Conservation (phyloP, 257 asterid genomes). For the Forsythia viridissima region DNA sequence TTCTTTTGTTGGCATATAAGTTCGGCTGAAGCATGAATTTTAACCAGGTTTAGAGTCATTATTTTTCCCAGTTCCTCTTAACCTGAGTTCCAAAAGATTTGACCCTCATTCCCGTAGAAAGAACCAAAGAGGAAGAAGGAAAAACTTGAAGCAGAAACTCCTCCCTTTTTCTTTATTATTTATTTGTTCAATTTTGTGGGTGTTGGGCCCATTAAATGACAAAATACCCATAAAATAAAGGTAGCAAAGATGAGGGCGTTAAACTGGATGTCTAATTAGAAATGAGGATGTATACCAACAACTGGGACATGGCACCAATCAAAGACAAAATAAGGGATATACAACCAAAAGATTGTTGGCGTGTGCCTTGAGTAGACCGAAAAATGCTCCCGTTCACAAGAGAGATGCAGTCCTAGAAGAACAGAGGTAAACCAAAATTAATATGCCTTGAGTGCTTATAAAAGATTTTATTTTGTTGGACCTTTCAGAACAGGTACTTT, state of each 20-base stretch:
- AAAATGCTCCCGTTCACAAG: neutral
- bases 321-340: neutral
- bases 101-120: neutral
- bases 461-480: neutral
- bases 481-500: neutral
- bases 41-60: neutral
- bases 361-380: neutral
- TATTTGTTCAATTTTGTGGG: neutral
- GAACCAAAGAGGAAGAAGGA: neutral
- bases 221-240: neutral
- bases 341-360: neutral
- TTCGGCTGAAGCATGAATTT: neutral
- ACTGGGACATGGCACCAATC: neutral
- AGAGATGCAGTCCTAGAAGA: neutral
- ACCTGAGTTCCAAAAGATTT: neutral
- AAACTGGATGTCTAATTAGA: too few relatives aligned
- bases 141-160: too few relatives aligned
- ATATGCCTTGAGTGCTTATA: neutral
- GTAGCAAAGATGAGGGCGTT: neutral
- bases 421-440: neutral
- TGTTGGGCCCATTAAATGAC: neutral
- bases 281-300: neutral
- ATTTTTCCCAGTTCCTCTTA: neutral
- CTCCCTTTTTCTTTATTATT: too few relatives aligned
- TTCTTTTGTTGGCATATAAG: conserved; percentile 1